phyloP scores from a whole-genome alignment of 805 yeast genomes.

The Zygosaccharomyces gambellarensis region DNA sequence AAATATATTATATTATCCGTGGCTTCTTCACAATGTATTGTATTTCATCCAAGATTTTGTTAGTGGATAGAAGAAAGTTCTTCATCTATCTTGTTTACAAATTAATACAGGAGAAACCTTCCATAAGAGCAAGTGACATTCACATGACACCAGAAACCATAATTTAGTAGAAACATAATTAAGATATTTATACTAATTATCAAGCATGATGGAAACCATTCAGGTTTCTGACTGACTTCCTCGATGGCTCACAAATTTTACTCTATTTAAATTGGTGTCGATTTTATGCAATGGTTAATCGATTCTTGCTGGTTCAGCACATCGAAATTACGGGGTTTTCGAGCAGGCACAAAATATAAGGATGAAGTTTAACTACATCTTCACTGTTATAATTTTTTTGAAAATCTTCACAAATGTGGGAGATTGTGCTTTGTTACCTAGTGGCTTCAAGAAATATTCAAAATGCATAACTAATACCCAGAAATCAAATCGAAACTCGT shows the following conservation, averaged over 20 bases:
- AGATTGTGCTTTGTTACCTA: not conserved
- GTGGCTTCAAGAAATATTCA: not conserved
- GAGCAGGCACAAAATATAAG: not conserved
- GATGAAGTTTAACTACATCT: not conserved
- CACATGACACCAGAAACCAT: not conserved
- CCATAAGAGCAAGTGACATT: not conserved
- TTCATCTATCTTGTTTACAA: conserved; percentile 2
- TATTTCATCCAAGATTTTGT: not conserved
- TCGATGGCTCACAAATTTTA: no score
- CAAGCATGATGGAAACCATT: no score
- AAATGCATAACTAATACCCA: not conserved
- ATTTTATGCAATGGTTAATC: no score
- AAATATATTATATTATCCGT: not conserved
- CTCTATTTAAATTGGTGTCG: no score
- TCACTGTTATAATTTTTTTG: not conserved
- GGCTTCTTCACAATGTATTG: not conserved
- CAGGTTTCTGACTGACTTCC: no score
- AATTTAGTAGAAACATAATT: not conserved
- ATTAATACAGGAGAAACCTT: not conserved
- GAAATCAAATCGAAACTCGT: not conserved
- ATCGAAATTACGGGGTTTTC: not conserved
- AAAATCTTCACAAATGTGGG: not conserved
- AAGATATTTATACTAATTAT: not conserved
- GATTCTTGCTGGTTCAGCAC: no score
- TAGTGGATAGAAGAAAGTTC: not conserved